Evolutionary conservation across 208 protist species (phyloP).

Genomic region (Trypanosoma cruzi): DNA sequence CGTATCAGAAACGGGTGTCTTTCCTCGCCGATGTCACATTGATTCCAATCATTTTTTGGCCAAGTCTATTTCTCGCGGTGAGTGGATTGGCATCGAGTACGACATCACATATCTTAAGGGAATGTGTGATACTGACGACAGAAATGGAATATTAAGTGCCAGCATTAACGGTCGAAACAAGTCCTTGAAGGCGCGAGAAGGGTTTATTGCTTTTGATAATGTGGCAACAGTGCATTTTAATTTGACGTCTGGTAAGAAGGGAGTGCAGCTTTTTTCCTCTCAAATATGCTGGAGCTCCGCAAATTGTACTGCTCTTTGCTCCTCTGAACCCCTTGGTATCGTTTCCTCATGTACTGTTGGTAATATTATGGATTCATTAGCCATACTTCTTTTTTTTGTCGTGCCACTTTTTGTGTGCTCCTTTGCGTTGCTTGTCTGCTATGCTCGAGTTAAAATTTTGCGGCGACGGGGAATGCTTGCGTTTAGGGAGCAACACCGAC

Average conservation of each 20-base stretch:
- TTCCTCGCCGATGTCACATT: slow-evolving; percentile 39
- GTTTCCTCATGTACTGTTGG: slow-evolving; percentile 35
- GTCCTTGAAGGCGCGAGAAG: slow-evolving; percentile 25
- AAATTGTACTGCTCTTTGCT: slow-evolving; percentile 56
- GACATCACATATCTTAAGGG: slow-evolving; percentile 34
- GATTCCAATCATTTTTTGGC: slow-evolving; percentile 36
- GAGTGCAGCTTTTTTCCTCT: slow-evolving; percentile 38
- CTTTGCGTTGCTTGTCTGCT: slow-evolving; percentile 32
- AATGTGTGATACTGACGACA: slow-evolving; percentile 37
- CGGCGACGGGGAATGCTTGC: slow-evolving; percentile 28
- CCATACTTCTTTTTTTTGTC: slow-evolving; percentile 40
- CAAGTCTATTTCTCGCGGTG: slow-evolving; percentile 38
- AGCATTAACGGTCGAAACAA: slow-evolving; percentile 38
- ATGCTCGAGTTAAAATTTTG: slow-evolving; percentile 29
- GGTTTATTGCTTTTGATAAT: slow-evolving; percentile 26
- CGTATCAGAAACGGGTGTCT: not conserved
- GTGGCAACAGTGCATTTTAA: slow-evolving; percentile 31
- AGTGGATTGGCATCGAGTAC: slow-evolving; percentile 48
- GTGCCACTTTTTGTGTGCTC: slow-evolving; percentile 35
- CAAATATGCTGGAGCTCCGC: slow-evolving; percentile 36
- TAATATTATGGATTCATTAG: slow-evolving; percentile 33
- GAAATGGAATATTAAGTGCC: slow-evolving; percentile 30
- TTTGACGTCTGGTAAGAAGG: slow-evolving; percentile 19
- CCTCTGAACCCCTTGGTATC: slow-evolving; percentile 24
- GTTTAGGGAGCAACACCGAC: slow-evolving; percentile 1